Percentiles rank a stretch among this genome's conserved stretches.
Evolutionary conservation across 169 alveolate species (phyloP).

Genomic region (Plasmodium reichenowi): DNA sequence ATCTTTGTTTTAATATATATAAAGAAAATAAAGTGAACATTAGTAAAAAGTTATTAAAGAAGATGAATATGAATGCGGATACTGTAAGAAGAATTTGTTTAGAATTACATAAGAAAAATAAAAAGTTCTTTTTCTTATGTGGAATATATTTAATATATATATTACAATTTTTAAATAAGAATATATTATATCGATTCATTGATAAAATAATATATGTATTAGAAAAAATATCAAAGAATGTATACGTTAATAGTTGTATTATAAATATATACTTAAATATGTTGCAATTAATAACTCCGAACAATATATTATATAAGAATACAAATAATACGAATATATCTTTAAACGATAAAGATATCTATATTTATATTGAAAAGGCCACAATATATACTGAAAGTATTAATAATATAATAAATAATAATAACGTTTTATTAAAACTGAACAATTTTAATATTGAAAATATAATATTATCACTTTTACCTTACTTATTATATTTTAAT

Average conservation of each 20-base stretch:
- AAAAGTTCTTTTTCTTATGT: slow-evolving; percentile 58
- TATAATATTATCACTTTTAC: slow-evolving; percentile 67
- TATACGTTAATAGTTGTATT: slow-evolving; percentile 70
- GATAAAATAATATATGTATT: slow-evolving; percentile 70
- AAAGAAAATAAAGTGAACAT: slow-evolving; percentile 34
- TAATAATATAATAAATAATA: slow-evolving; percentile 71
- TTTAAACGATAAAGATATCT: slow-evolving; percentile 72
- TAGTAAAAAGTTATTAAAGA: slow-evolving; percentile 6
- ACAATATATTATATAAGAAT: slow-evolving; percentile 68
- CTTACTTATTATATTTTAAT: slow-evolving; percentile 64
- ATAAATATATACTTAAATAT: slow-evolving; percentile 71
- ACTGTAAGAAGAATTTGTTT: slow-evolving; percentile 7
- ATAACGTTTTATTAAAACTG: slow-evolving; percentile 57
- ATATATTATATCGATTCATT: slow-evolving; percentile 52
- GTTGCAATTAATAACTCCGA: slow-evolving; percentile 73
- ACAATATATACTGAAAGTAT: slow-evolving; percentile 77
- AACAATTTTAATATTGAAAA: slow-evolving; percentile 76
- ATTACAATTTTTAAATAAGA: slow-evolving; percentile 67
- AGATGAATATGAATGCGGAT: slow-evolving; percentile 2
- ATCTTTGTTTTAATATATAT: slow-evolving; percentile 62
- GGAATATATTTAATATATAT: slow-evolving; percentile 74
- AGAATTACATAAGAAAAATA: slow-evolving; percentile 26
- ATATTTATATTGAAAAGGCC: slow-evolving; percentile 75
- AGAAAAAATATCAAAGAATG: slow-evolving; percentile 70
- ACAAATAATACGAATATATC: slow-evolving; percentile 73